Evolutionary conservation across 768 basidiomycete species (phyloP).

Genomic region (Russula dissimulans): DNA sequence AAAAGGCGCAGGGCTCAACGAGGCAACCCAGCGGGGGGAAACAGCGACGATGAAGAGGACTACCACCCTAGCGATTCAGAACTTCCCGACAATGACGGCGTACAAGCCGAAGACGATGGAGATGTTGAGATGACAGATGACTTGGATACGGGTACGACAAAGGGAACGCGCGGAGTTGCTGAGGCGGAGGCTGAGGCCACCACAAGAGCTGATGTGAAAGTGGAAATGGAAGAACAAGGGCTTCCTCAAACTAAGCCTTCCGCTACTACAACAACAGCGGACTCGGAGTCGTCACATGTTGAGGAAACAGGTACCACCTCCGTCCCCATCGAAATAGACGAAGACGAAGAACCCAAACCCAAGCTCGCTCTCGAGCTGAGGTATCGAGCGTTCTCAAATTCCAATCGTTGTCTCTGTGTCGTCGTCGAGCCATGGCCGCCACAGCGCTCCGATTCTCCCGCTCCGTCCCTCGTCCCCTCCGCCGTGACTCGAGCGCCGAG

Average conservation of each 20-base stretch:
- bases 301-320: conserved; percentile 20
- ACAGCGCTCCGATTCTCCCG: conserved; percentile 31
- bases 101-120: neutral
- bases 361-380: conserved; percentile 57
- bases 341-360: conserved; percentile 60
- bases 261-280: neutral
- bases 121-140: neutral
- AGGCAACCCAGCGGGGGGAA: neutral
- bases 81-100: neutral
- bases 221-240: conserved; percentile 1
- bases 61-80: neutral
- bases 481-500: conserved; percentile 26
- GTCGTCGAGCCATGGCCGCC: conserved; percentile 77
- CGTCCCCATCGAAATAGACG: conserved; percentile 39
- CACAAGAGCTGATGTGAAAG: neutral
- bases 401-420: conserved; percentile 66
- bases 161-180: neutral
- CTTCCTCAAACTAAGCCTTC: neutral
- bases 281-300: neutral
- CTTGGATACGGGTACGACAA: neutral
- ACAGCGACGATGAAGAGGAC: neutral
- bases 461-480: conserved; percentile 27
- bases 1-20: neutral
- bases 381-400: conserved; percentile 64
- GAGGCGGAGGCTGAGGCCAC: neutral